Base-by-base conservation (phyloP, 2,329 filamentous ascomycete genomes). In the Chaetomiaceae sp. region DNA sequence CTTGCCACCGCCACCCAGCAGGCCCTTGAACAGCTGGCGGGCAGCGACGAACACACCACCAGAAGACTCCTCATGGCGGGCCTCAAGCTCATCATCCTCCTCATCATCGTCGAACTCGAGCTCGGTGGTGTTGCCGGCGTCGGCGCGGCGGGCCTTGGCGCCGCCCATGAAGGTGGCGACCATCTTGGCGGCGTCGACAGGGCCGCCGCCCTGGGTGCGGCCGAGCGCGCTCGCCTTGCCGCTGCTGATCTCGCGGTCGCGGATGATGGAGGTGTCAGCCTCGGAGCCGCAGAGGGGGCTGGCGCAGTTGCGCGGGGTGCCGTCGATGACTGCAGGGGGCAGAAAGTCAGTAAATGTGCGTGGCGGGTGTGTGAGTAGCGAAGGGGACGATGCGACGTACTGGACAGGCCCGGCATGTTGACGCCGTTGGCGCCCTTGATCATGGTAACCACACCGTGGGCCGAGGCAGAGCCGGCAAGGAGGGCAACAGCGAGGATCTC, bases 231-330 rank as follows among this genome's bases (percentile, higher is more conserved):
- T 72, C 29, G 76, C 78, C 55, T 73, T 69, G 57, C 66, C 69
- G 39, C 67, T 73, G 32, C 67, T 66, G 47, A 85, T 71, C 65
- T 84, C 81, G 11, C 68, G 64, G 50, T 75, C 65, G 30, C 81
- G 77, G 65, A 85, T 83, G 69, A 85, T 83, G 62, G 81, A 72
- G n/a, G 82, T 85, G 60, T 86, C 82, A 49, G 75, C 78, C 62
- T 85, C 75, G n/a, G 81, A 74, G 48, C 81, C 82, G 60, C 80
- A 84, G 37, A 62, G 53, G 56, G 81, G 78, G 57, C 68, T 69
- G 41, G 76, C 69, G 63, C 81, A 85, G 66, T 85, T 80, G 59
- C 82, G 79, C 41, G 81, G 82, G 51, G 81, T 84, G 57, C 80
- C 81, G 51, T 85, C 81, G 38, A 71, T 69, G 53, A 84, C 50